phyloP scores from a whole-genome alignment of 1,139 yeast species.

The Kodamaea ohmeri region DNA sequence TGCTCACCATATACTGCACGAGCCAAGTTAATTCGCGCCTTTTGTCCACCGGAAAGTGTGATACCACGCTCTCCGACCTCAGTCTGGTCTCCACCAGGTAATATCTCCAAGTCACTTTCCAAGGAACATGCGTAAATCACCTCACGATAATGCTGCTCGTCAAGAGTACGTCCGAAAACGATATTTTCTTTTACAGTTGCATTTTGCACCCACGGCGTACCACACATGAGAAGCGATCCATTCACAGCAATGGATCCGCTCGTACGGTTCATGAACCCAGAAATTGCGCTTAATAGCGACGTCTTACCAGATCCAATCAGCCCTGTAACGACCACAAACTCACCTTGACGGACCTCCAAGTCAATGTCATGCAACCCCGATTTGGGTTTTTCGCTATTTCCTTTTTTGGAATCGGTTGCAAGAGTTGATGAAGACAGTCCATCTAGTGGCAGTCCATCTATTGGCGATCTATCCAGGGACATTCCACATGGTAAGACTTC shows the following conservation, averaged over 20 bases:
- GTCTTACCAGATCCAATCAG: conserved; percentile 71
- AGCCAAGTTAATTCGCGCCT: conserved; percentile 81
- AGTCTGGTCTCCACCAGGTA: conserved; percentile 81
- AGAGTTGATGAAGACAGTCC: too few relatives aligned
- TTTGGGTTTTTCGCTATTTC: too few relatives aligned
- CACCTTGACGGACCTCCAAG: conserved; percentile 48
- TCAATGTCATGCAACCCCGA: conserved; percentile 35
- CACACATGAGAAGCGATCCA: conserved; percentile 45
- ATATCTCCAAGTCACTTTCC: conserved; percentile 60
- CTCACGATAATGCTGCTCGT: conserved; percentile 50
- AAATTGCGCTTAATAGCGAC: conserved; percentile 57
- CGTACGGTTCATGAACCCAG: conserved; percentile 57
- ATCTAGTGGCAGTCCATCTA: too few relatives aligned
- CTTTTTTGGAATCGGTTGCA: too few relatives aligned
- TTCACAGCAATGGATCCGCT: conserved; percentile 47
- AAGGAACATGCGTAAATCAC: conserved; percentile 67
- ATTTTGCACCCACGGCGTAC: conserved; percentile 80
- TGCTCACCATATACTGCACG: conserved; percentile 72
- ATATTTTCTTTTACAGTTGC: conserved; percentile 77
- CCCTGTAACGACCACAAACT: conserved; percentile 69
- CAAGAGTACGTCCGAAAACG: conserved; percentile 61
- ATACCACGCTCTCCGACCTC: conserved; percentile 94
- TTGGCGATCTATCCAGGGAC: too few relatives aligned
- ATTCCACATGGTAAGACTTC: too few relatives aligned
- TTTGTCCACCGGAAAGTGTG: conserved; percentile 90